Evolutionary conservation across 192 early-diverging fungal genomes (phyloP), one percentile per base, ranked within the genome.

Genomic region (Thoreauomyces humboldtii): DNA sequence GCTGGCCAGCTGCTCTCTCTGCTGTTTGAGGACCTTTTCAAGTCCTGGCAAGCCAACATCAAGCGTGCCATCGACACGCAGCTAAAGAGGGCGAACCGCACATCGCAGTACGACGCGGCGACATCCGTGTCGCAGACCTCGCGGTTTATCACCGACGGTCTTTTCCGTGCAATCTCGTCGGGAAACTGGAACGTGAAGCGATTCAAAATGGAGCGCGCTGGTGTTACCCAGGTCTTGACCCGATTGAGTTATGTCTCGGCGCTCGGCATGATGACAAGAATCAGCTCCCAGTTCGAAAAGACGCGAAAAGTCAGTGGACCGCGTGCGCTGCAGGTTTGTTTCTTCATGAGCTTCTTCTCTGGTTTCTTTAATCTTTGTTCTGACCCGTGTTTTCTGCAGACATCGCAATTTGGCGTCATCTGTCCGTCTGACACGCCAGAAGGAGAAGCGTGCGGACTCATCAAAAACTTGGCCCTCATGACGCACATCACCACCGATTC

Each of bases 151-250:
- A 95, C 95, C 0, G 86, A 91, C 43, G 94, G 94, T 2, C 87
- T 99, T 37, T 89, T 91, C 29, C 80, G 94, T 2, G 86, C 94
- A 50, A 99, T 99, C 58, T 94, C 92, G 2, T 92, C 96, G 5
- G 96, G 96, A 25, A 99, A 99, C 70, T 99, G 96, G 96, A 89
- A 86, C 51, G 83, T 99, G 54, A 96, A 95, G 77, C 95, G 96
- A 70, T 99, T 99, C 84, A 97, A 94, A 76, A 97, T 99, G 95
- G 96, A 99, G 69, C 83, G 93, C 12, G 91, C 94, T 11, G 96
- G 96, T 33, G 91, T 99, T 43, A 99, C 95, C 7, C 96, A 99
- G 50, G 94, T 97, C 2, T 75, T 99, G 44, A 89, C 88, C 37
- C 89, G 96, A 14, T 74, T 99, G 33, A 91, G 88, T 67, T 99